Evolutionary conservation across 768 basidiomycete species (phyloP), one percentile per base, ranked within the genome.

Genomic region (Mycena pura): DNA sequence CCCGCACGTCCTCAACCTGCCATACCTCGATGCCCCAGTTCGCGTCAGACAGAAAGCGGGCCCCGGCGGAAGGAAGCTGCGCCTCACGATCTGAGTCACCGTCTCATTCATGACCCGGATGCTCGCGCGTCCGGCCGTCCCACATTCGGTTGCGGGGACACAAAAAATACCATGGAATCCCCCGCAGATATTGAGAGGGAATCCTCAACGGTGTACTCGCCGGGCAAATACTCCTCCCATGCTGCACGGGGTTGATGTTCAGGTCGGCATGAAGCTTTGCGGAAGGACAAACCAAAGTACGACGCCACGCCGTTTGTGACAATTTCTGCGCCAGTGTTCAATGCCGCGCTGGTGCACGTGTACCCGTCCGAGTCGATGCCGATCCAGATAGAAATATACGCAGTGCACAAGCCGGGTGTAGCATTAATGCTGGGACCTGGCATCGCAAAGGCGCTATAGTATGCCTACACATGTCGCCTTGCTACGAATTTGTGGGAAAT

Each of bases 371-470:
- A n/a, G n/a, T n/a, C n/a, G 32, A 55, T 15, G 8, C 21, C 53
- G 29, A 44, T 31, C 53, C 43, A 55, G 41, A 55, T 21, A 13
- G 53, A 55, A 27, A 55, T 55, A 32, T 34, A 55, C 43, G 53
- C 53, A 17, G 6, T 36, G 53, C 53, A 43, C 22, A 55, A 36
- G 9, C 53, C 50, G 31, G n/a, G 10, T 29, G 32, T 29, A 17
- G 28, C 15, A 19, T 5, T 25, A 21, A 55, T 13, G 22, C 21
- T 15, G 41, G 52, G 52, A n/a, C n/a, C n/a, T n/a, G n/a, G n/a
- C n/a, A n/a, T n/a, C n/a, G n/a, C n/a, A n/a, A n/a, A n/a, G n/a
- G n/a, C n/a, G n/a, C n/a, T n/a, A n/a, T n/a, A n/a, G n/a, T n/a
- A n/a, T n/a, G n/a, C n/a, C n/a, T 54, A 54, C 14, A 10, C 40